phyloP scores from a whole-genome alignment of 345 rosid species.

The Leavenworthia alabamica region DNA sequence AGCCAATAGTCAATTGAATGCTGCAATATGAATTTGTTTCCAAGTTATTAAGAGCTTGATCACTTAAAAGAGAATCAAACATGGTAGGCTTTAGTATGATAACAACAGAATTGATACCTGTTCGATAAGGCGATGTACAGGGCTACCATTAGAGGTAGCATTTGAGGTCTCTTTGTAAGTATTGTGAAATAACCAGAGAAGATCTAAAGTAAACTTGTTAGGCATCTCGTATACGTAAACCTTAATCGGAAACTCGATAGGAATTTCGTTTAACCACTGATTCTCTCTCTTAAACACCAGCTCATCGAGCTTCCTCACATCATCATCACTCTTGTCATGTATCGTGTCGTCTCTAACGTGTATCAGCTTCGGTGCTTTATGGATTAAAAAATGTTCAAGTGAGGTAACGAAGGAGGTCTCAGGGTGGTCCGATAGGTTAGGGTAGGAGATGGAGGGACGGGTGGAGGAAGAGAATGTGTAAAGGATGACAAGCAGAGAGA shows the following conservation, averaged over 20 bases:
- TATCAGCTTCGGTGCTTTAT: conserved; percentile 10
- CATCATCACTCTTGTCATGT: conserved; percentile 23
- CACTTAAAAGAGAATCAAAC: neutral
- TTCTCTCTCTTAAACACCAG: conserved; percentile 38
- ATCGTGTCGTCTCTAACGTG: conserved; percentile 45
- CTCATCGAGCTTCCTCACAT: conserved; percentile 40
- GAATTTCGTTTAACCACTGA: conserved; percentile 37
- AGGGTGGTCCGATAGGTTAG: neutral
- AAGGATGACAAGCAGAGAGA: conserved; percentile 25
- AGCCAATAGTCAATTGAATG: conserved; percentile 97
- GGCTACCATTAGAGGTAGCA: conserved; percentile 96
- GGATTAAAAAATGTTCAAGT: conserved; percentile 53
- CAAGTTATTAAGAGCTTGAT: neutral
- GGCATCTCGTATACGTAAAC: conserved; percentile 95
- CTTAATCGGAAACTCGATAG: conserved; percentile 48
- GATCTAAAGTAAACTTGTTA: conserved; percentile 68
- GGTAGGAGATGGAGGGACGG: conserved; percentile 4
- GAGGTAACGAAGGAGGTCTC: conserved; percentile 73
- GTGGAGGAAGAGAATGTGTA: conserved; percentile 26
- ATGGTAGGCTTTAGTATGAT: too few relatives aligned
- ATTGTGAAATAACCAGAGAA: conserved; percentile 63
- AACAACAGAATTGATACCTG: conserved; percentile 58
- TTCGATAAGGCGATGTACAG: conserved; percentile 88
- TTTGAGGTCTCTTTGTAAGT: conserved; percentile 65
- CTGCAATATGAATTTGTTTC: conserved; percentile 25